Percentiles rank a stretch among this genome's conserved stretches.
Conservation (phyloP, 73 alveolate species). For the Paramecium bursaria region DNA sequence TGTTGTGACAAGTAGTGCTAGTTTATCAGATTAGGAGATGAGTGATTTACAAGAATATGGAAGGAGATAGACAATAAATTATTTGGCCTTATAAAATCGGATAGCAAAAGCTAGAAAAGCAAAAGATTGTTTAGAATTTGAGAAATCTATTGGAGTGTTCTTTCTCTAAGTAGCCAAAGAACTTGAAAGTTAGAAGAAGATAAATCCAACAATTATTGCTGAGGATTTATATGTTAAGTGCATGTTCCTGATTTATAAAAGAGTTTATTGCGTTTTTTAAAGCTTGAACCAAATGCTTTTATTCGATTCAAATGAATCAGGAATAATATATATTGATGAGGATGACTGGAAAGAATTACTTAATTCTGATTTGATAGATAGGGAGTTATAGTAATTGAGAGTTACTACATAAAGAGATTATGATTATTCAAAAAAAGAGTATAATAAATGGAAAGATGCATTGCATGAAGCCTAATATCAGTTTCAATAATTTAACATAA, state of each 20-base stretch:
- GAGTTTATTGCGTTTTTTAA: slow-evolving; percentile 53
- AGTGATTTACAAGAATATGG: slow-evolving; percentile 57
- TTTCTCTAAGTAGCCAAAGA: slow-evolving; percentile 56
- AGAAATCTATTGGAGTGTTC: slow-evolving; percentile 34
- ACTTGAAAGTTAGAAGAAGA: slow-evolving; percentile 51
- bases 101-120: slow-evolving; percentile 57
- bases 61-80: slow-evolving; percentile 50
- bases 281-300: slow-evolving; percentile 56
- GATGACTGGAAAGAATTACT: slow-evolving; percentile 40
- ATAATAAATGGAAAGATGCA: slow-evolving; percentile 60
- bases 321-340: slow-evolving; percentile 58
- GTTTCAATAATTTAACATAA: slow-evolving; percentile 12
- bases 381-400: neutral
- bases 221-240: slow-evolving; percentile 58
- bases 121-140: slow-evolving; percentile 57
- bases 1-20: slow-evolving; percentile 5
- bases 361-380: neutral
- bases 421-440: slow-evolving; percentile 49
- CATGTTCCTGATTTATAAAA: slow-evolving; percentile 48
- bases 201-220: slow-evolving; percentile 32
- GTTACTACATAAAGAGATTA: slow-evolving; percentile 19
- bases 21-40: slow-evolving; percentile 28
- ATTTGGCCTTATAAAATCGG: slow-evolving; percentile 42
- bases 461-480: slow-evolving; percentile 54
- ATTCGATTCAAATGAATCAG: slow-evolving; percentile 59